Evolutionary conservation across 2,329 filamentous ascomycete species (phyloP).

Genomic region (Ophiostoma pallidulum): DNA sequence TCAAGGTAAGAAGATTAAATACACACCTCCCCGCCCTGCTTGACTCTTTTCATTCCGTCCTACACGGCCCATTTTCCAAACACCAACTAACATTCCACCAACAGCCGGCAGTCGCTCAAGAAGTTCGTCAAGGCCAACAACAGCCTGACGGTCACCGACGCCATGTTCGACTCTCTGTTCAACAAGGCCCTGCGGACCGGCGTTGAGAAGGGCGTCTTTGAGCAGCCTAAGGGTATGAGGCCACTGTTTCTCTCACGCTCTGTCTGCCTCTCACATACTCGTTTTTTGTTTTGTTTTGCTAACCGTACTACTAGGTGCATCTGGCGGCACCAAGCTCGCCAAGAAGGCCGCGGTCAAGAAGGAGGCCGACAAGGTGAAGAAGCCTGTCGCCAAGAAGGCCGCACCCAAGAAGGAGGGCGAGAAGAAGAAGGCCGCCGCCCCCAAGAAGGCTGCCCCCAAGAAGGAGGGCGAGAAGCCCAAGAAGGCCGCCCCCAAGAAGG

Average conservation of each 20-base stretch:
- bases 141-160: constrained; percentile 35
- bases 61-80: constrained; percentile 7
- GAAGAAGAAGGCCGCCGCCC: constrained; percentile 23
- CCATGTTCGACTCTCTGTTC: constrained; percentile 64
- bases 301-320: constrained; percentile 50
- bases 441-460: constrained; percentile 20
- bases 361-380: constrained; percentile 26
- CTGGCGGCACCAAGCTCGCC: constrained; percentile 83
- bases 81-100: constrained; percentile 23
- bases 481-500: constrained; percentile 21
- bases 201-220: constrained; percentile 78
- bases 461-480: constrained; percentile 23
- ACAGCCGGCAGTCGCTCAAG: constrained; percentile 50
- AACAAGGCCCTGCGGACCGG: constrained; percentile 76
- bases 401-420: constrained; percentile 25
- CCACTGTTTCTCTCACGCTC: constrained; percentile 25
- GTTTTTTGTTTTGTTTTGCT: neutral
- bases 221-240: constrained; percentile 87
- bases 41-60: too few relatives aligned
- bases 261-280: neutral
- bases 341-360: constrained; percentile 62
- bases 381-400: constrained; percentile 24
- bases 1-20: constrained; percentile 45
- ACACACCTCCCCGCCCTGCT: too few relatives aligned
- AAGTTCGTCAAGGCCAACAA: constrained; percentile 52